Conservation (phyloP, 345 rosid genomes). For the Jatropha curcas region DNA sequence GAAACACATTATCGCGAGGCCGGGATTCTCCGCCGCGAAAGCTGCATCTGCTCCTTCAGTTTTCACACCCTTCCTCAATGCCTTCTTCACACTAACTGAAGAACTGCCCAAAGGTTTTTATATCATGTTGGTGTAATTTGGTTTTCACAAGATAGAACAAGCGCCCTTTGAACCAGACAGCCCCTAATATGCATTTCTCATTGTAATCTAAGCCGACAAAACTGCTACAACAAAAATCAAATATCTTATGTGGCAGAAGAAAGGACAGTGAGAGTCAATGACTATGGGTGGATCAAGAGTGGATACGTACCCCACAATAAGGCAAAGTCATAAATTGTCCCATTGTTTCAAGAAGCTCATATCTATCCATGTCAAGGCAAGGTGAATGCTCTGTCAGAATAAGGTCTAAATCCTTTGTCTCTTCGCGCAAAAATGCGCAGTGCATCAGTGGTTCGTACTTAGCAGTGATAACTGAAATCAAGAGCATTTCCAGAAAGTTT, state of each 20-base stretch:
- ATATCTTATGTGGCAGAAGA: not conserved
- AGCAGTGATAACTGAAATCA: constrained; percentile 46
- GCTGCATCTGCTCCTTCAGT: too few species aligned
- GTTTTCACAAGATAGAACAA: constrained; percentile 45
- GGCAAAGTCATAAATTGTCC: constrained; percentile 39
- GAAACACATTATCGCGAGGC: not conserved
- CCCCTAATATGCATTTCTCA: constrained; percentile 40
- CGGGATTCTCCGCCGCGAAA: too few species aligned
- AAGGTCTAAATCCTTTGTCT: constrained; percentile 37
- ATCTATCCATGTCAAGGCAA: constrained; percentile 53
- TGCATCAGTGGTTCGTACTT: constrained; percentile 39
- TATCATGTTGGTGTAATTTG: constrained; percentile 28
- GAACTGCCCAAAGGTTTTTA: constrained; percentile 53
- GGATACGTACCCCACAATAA: constrained; percentile 41
- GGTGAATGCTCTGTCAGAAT: constrained; percentile 43
- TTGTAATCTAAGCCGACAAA: constrained; percentile 30
- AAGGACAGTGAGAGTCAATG: not conserved
- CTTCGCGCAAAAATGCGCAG: constrained; percentile 32
- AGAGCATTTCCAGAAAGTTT: not conserved
- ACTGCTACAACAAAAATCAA: constrained; percentile 32
- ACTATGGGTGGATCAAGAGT: too few species aligned
- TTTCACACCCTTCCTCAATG: not conserved
- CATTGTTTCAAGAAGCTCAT: constrained; percentile 47
- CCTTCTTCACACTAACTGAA: constrained; percentile 19
- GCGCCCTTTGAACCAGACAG: constrained; percentile 49